Evolutionary conservation across 805 yeast genomes (phyloP), one percentile per base, ranked within the genome.

Genomic region (Starmerella kuoi): DNA sequence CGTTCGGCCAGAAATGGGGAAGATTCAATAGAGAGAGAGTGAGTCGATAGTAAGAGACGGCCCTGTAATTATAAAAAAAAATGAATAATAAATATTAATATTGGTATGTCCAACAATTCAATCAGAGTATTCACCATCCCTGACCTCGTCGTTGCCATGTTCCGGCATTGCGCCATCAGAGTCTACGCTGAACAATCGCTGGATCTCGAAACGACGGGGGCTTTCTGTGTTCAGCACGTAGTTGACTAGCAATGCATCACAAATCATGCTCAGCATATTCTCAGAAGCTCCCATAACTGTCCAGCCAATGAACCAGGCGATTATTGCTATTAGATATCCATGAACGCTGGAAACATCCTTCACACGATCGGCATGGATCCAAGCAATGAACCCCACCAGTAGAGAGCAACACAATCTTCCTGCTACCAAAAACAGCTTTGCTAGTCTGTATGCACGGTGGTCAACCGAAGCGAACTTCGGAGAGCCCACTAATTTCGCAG

Each of bases 271-370:
- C 38, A 65, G 53, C 12, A 61, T 58, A 14, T 66, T 65, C 44
- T 66, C 70, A 8, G 67, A 62, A 6, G 67, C 62, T 4, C 69
- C 70, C 19, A 64, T 56, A 5, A 65, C 59, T 15, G 64, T 60
- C 67, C 68, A 65, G 12, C 68, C 69, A 11, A 64, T 57, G 36
- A 60, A 57, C 20, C 61, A 61, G 3, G 65, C 65, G 8, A 65
- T 46, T 8, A 66, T 45, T 2, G 66, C 70, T 11, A 65, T 60
- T 2, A 62, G 48, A 40, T 63, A 65, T 4, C 66, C 67, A 40
- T 64, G 65, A 5, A 60, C 53, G 35, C 63, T 55, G 22, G 65
- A 62, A 9, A 53, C 55, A 20, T 56, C 55, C 26, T 53, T 55
- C 17, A 53, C 48, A 28, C 55, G 51, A 25, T 65, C 66, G 2